These are phyloP conservation scores for Loxodes magnus DNA, from an alignment of 73 alveolate genomes.

Conservation along the genomic window DNA sequence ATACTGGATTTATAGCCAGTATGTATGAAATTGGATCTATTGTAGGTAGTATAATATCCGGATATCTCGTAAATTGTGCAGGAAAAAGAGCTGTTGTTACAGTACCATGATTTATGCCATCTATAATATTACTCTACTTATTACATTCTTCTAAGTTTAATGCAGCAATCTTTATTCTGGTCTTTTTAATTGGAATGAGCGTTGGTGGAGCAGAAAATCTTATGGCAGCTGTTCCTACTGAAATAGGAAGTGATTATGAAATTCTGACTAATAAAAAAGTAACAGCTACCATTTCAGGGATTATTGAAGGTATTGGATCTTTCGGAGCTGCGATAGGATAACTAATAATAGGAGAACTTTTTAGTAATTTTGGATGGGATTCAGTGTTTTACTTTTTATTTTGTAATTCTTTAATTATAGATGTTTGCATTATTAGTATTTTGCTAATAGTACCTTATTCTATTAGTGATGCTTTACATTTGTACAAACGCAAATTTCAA, in stretches of 20 bases:
- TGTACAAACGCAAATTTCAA: no score
- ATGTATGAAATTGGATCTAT: slow-evolving; percentile 29
- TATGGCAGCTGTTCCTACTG: slow-evolving; percentile 9
- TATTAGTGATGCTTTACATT: no score
- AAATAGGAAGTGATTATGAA: background rate
- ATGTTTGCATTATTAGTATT: no score
- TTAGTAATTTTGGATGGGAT: no score
- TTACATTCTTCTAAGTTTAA: background rate
- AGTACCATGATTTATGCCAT: background rate
- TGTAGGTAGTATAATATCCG: slow-evolving; percentile 12
- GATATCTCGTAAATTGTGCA: background rate
- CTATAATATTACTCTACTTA: background rate
- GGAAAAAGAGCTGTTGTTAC: background rate
- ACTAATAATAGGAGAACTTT: background rate
- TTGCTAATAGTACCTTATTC: no score
- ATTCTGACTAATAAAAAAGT: slow-evolving; percentile 6
- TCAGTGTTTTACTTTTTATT: no score
- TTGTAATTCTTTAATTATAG: no score
- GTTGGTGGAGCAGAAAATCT: slow-evolving; percentile 12
- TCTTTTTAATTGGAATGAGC: slow-evolving; percentile 8
- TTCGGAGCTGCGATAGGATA: slow-evolving; percentile 17
- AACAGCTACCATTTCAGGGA: slow-evolving; percentile 24
- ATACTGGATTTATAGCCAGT: slow-evolving; percentile 11
- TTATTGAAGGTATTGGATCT: slow-evolving; percentile 10
- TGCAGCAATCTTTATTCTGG: background rate